A percentile compares a stretch with the other conserved stretches of the same genome.
Evolutionary conservation across 192 early-diverging fungal species (phyloP).

Genomic region (Coemansia sp.): DNA sequence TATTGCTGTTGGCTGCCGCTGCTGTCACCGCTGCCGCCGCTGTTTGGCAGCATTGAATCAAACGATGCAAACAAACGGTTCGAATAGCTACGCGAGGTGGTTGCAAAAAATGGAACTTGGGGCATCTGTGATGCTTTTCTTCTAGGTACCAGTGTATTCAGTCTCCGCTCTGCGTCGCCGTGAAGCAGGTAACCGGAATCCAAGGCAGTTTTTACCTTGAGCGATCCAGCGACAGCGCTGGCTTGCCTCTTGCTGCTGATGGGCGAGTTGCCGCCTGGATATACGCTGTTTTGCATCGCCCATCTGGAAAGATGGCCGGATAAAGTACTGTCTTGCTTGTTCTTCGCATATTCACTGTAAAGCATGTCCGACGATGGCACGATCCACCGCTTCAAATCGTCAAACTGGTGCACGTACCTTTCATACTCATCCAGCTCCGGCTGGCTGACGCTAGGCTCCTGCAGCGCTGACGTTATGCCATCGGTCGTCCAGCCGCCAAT

Average conservation of each 20-base stretch:
- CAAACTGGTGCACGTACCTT: slow-evolving; percentile 57
- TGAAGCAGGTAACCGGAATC: neutral
- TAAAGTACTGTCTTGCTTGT: neutral
- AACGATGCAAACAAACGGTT: slow-evolving; percentile 19
- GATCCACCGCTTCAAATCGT: slow-evolving; percentile 46
- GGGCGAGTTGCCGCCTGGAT: neutral
- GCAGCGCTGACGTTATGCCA: slow-evolving; percentile 47
- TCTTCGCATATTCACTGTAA: slow-evolving; percentile 36
- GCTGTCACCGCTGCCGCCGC: neutral
- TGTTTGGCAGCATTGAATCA: slow-evolving; percentile 11
- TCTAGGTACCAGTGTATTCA: slow-evolving; percentile 28
- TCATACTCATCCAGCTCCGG: slow-evolving; percentile 61
- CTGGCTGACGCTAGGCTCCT: slow-evolving; percentile 58
- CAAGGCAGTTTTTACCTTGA: neutral
- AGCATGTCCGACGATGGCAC: slow-evolving; percentile 38
- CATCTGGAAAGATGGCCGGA: neutral
- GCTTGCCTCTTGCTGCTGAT: neutral
- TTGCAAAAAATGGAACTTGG: slow-evolving; percentile 13
- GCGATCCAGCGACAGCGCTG: neutral
- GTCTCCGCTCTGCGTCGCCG: slow-evolving; percentile 6
- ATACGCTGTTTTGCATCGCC: neutral
- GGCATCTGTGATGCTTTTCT: neutral
- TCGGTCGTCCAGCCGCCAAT: slow-evolving; percentile 51
- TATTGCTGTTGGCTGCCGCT: slow-evolving; percentile 7
- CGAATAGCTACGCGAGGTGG: slow-evolving; percentile 10